These are phyloP conservation scores for Saturnispora besseyi DNA, from an alignment of 805 yeast species.

Conservation along the genomic window DNA sequence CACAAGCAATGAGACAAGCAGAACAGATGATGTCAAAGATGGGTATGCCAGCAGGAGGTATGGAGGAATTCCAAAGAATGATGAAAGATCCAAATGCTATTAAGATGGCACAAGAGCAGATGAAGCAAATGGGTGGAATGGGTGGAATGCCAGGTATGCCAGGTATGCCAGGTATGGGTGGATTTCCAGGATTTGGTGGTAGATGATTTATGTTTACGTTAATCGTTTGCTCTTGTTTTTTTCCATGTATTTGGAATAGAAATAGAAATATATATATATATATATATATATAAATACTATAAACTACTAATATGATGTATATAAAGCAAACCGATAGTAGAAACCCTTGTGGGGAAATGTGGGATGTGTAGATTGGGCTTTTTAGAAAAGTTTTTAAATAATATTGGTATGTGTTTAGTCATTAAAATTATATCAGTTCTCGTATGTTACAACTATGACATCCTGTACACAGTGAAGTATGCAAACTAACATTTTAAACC, in stretches of 20 bases:
- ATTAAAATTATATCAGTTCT: too few relatives aligned
- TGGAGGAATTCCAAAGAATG: conserved; percentile 10
- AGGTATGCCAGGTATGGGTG: conserved; percentile 19
- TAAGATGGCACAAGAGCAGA: conserved; percentile 42
- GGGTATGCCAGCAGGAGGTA: conserved; percentile 9
- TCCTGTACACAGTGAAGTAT: too few relatives aligned
- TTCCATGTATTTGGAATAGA: background rate
- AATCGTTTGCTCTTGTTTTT: background rate
- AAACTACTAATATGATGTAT: too few relatives aligned
- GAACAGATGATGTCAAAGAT: conserved; percentile 9
- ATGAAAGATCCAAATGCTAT: conserved; percentile 17
- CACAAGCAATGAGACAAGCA: conserved; percentile 8
- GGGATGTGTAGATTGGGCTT: too few relatives aligned
- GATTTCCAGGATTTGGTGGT: conserved; percentile 3
- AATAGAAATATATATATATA: background rate
- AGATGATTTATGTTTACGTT: background rate
- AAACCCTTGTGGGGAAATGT: too few relatives aligned
- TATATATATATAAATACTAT: background rate
- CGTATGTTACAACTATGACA: too few relatives aligned
- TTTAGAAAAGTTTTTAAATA: too few relatives aligned
- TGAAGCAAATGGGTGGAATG: conserved; percentile 48
- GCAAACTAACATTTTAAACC: too few relatives aligned
- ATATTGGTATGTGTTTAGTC: too few relatives aligned
- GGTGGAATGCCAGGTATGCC: conserved; percentile 39
- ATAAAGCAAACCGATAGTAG: too few relatives aligned